Percentiles rank a stretch among this genome's conserved stretches.
phyloP scores from a whole-genome alignment of 306 rosid genomes.

The Cucurbita maxima region DNA sequence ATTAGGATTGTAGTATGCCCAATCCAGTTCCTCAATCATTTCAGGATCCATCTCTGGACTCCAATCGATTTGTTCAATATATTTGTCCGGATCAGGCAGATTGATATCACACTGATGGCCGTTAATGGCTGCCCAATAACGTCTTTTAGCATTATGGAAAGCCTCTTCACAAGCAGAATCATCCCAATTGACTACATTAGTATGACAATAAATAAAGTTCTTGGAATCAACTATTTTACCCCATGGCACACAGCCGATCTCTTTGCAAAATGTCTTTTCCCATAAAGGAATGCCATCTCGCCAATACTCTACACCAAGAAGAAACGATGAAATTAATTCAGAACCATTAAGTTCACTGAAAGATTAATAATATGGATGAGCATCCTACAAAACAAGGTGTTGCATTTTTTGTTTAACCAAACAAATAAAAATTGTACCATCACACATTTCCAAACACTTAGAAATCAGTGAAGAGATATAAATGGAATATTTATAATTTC shows the following conservation, averaged over 20 bases:
- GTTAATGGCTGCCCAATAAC: constrained; percentile 51
- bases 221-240: constrained; percentile 56
- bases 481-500: neutral
- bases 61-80: constrained; percentile 61
- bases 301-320: constrained; percentile 21
- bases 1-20: constrained; percentile 24
- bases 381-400: neutral
- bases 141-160: constrained; percentile 53
- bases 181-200: constrained; percentile 43
- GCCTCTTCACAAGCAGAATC: constrained; percentile 69
- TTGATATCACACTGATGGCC: constrained; percentile 23
- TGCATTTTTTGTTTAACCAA: neutral
- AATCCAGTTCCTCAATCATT: constrained; percentile 49
- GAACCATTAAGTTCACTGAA: neutral
- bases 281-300: constrained; percentile 70
- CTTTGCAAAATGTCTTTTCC: constrained; percentile 69
- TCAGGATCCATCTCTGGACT: constrained; percentile 41
- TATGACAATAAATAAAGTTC: constrained; percentile 25
- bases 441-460: neutral
- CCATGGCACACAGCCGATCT: constrained; percentile 59
- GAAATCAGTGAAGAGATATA: neutral
- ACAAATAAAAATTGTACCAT: neutral
- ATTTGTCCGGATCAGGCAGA: constrained; percentile 41
- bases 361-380: neutral
- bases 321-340: neutral